Evolutionary conservation across 2,329 filamentous ascomycete species (phyloP).

Genomic region (Fusarium coffeatum): DNA sequence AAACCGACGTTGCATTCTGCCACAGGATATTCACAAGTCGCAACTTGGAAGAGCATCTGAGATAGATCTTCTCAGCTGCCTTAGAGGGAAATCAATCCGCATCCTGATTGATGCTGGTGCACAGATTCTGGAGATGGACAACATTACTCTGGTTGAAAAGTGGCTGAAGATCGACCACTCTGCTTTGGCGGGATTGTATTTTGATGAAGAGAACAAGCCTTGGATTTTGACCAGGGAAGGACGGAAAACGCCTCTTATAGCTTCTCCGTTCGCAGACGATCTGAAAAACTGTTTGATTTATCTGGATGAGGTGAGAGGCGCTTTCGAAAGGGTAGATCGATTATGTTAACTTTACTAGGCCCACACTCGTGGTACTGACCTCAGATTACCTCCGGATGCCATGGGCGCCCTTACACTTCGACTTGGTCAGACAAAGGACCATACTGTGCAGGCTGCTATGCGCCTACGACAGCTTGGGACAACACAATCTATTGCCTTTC

Average conservation of each 20-base stretch:
- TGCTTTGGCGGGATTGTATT: constrained; percentile 65
- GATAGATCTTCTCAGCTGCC: constrained; percentile 48
- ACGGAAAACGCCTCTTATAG: constrained; percentile 29
- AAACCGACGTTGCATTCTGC: constrained; percentile 59
- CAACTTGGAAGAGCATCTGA: constrained; percentile 55
- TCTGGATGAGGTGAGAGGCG: constrained; percentile 64
- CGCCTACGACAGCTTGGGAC: constrained; percentile 66
- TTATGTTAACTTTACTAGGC: constrained; percentile 25
- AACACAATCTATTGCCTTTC: constrained; percentile 66
- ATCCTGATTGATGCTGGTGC: constrained; percentile 74
- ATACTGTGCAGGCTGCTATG: constrained; percentile 69
- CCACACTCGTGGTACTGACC: constrained; percentile 61
- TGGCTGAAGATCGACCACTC: constrained; percentile 63
- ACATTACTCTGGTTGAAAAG: constrained; percentile 58
- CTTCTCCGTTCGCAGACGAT: constrained; percentile 38
- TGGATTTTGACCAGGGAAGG: constrained; percentile 38
- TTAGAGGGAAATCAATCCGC: constrained; percentile 51
- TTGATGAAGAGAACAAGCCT: constrained; percentile 48
- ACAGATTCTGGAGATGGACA: constrained; percentile 71
- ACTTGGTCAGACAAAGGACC: constrained; percentile 68
- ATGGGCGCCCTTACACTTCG: constrained; percentile 67
- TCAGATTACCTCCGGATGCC: constrained; percentile 62
- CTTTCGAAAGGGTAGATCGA: neutral
- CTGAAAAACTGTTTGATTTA: constrained; percentile 59
- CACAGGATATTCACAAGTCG: constrained; percentile 50